Percentiles rank a stretch among this genome's conserved stretches.
phyloP scores from a whole-genome alignment of 805 yeast species.

The Wickerhamiella alocasiicola region DNA sequence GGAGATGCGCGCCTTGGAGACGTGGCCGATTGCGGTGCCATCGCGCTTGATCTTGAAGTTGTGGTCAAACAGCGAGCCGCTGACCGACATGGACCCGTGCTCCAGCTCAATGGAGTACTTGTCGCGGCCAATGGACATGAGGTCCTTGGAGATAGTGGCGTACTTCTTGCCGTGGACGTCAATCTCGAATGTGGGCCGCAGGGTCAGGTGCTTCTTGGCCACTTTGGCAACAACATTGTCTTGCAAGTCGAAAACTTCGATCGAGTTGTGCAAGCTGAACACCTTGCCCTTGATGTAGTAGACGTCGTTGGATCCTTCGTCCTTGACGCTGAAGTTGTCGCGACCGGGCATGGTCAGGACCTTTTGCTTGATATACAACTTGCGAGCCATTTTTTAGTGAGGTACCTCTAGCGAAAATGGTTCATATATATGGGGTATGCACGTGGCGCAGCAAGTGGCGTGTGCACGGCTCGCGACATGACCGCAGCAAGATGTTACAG shows the following conservation, averaged over 20 bases:
- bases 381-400: slow-evolving; percentile 2
- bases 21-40: slow-evolving; percentile 2
- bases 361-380: slow-evolving; percentile 9
- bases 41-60: slow-evolving; percentile 8
- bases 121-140: slow-evolving; percentile 7
- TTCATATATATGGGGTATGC: not conserved
- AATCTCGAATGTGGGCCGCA: slow-evolving; percentile 4
- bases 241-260: not conserved
- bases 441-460: slow-evolving; percentile 9
- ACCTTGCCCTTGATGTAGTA: slow-evolving; percentile 8
- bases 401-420: not conserved
- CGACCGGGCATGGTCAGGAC: slow-evolving; percentile 2
- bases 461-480: too few relatives aligned
- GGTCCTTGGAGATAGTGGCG: slow-evolving; percentile 8
- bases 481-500: too few relatives aligned
- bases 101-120: slow-evolving; percentile 5
- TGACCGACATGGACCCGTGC: slow-evolving; percentile 1
- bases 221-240: slow-evolving; percentile 7
- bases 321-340: slow-evolving; percentile 11
- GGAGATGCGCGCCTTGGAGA: slow-evolving; percentile 1
- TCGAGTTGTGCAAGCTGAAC: slow-evolving; percentile 6
- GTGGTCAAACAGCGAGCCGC: slow-evolving; percentile 11
- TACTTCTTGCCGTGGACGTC: slow-evolving; percentile 5
- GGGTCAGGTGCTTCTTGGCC: slow-evolving; percentile 2
- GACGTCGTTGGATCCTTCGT: slow-evolving; percentile 3